These are phyloP conservation scores for Handroanthus guayacan DNA, from an alignment of 257 asterid genomes.

Conservation along the genomic window DNA sequence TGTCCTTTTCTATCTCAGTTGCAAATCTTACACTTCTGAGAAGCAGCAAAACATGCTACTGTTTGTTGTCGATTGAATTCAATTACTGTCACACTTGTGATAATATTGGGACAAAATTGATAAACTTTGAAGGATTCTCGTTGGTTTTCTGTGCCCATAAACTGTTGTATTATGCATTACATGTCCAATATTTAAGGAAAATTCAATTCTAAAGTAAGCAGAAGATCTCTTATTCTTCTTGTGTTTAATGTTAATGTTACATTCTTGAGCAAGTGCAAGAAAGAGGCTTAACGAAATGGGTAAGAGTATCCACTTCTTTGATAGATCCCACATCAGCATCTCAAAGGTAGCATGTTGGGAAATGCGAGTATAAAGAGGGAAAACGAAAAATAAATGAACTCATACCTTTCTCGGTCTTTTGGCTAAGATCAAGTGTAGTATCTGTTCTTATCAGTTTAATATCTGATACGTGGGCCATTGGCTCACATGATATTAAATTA, in stretches of 20 bases:
- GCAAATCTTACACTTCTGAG: slow-evolving; percentile 30
- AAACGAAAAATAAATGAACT: too few relatives aligned
- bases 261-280: neutral
- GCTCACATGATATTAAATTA: too few relatives aligned
- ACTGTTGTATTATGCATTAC: neutral
- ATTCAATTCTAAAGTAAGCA: neutral
- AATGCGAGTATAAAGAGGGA: too few relatives aligned
- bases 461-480: too few relatives aligned
- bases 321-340: slow-evolving; percentile 12
- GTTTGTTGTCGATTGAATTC: neutral
- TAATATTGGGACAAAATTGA: neutral
- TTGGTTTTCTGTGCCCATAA: neutral
- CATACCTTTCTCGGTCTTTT: too few relatives aligned
- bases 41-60: slow-evolving; percentile 34
- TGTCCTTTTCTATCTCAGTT: slow-evolving; percentile 21
- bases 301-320: neutral
- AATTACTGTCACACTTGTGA: neutral
- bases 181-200: slow-evolving; percentile 8
- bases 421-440: too few relatives aligned
- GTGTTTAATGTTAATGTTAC: neutral
- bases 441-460: too few relatives aligned
- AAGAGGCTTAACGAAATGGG: neutral
- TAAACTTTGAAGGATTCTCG: neutral
- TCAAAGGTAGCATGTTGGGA: neutral
- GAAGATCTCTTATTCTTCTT: neutral